These are phyloP conservation scores for Paecilomyces sp. DNA, from an alignment of 2,329 filamentous ascomycete species.

Conservation along the genomic window DNA sequence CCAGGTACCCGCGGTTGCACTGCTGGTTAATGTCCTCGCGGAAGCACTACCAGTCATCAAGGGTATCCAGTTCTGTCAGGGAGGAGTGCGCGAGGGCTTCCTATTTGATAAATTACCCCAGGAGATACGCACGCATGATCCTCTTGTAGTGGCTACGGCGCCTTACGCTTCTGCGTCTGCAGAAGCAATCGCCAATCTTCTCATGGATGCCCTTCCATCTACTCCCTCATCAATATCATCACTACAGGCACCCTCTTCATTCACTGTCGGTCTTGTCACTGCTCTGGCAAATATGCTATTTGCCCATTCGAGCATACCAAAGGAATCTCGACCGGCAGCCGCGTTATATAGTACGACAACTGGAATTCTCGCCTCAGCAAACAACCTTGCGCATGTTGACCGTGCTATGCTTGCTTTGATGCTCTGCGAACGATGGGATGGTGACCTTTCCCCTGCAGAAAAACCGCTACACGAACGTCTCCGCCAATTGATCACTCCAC, in stretches of 20 bases:
- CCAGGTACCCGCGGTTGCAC: conserved; percentile 77
- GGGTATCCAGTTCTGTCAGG: conserved; percentile 74
- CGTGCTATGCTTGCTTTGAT: conserved; percentile 65
- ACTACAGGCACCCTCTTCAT: conserved; percentile 28
- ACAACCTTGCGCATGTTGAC: conserved; percentile 66
- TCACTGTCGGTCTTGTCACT: conserved; percentile 43
- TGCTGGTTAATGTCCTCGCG: conserved; percentile 70
- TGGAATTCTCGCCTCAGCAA: conserved; percentile 58
- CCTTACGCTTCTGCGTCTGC: conserved; percentile 46
- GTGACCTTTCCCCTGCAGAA: conserved; percentile 54
- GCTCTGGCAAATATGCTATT: conserved; percentile 56
- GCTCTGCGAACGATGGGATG: conserved; percentile 68
- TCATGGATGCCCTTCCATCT: conserved; percentile 43
- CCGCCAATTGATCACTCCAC: conserved; percentile 45
- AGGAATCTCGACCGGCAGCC: conserved; percentile 54
- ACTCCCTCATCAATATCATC: conserved; percentile 10
- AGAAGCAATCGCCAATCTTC: conserved; percentile 39
- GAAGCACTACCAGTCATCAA: conserved; percentile 63
- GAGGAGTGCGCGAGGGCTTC: conserved; percentile 78
- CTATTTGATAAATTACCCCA: conserved; percentile 63
- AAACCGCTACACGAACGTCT: conserved; percentile 48
- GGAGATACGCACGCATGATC: conserved; percentile 56
- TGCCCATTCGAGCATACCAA: conserved; percentile 43
- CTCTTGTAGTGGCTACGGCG: conserved; percentile 56
- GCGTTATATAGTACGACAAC: conserved; percentile 67